Conservation (phyloP, 345 rosid genomes). For the Nephelium lappaceum region DNA sequence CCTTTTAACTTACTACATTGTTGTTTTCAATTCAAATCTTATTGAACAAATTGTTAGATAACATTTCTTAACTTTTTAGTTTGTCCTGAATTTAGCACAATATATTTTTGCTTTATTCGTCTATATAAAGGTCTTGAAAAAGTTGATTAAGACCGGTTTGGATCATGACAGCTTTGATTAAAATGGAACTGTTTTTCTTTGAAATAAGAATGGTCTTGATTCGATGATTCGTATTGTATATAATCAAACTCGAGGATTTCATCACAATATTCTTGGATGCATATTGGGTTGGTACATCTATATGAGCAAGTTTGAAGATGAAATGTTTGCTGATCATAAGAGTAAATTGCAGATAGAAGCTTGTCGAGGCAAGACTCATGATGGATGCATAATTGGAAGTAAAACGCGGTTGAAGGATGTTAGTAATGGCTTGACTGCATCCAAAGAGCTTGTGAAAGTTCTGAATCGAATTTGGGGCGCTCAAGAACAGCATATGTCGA, state of each 20-base stretch:
- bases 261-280: neutral
- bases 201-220: neutral
- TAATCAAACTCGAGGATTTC: neutral
- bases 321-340: neutral
- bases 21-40: neutral
- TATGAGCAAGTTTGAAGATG: too few relatives aligned
- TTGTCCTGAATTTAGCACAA: neutral
- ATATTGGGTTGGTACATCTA: neutral
- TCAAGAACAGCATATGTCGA: constrained; percentile 56
- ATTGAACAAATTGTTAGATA: neutral
- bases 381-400: constrained; percentile 29
- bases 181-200: neutral
- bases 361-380: constrained; percentile 33
- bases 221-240: too few relatives aligned
- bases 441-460: constrained; percentile 80
- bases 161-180: neutral
- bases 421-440: constrained; percentile 56
- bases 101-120: neutral
- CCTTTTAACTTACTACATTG: neutral
- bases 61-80: neutral
- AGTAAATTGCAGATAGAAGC: constrained; percentile 57
- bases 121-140: neutral
- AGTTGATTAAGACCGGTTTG: neutral
- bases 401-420: constrained; percentile 62
- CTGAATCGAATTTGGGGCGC: constrained; percentile 60